Evolutionary conservation across 1,139 yeast species (phyloP).

Genomic region (Diutina neorugosa): DNA sequence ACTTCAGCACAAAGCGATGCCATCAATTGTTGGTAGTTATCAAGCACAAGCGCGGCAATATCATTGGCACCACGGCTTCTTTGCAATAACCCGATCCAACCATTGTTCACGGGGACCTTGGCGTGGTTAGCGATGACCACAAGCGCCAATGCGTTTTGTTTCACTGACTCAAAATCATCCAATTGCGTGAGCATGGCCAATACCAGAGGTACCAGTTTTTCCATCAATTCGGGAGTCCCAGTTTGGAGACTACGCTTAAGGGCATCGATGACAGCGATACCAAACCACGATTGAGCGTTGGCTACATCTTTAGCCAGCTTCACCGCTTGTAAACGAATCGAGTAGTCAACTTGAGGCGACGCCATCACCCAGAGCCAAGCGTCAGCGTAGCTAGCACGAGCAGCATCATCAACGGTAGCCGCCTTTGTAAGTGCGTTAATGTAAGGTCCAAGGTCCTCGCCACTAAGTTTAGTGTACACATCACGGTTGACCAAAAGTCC

Average conservation of each 20-base stretch:
- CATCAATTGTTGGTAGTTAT: conserved; percentile 22
- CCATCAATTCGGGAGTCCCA: neutral
- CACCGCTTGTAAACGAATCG: neutral
- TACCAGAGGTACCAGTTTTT: conserved; percentile 21
- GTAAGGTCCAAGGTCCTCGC: conserved; percentile 41
- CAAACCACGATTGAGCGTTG: neutral
- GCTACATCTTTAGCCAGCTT: neutral
- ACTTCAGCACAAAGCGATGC: conserved; percentile 13
- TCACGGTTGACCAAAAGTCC: conserved; percentile 33
- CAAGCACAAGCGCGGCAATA: conserved; percentile 22
- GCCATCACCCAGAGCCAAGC: neutral
- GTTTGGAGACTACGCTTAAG: neutral
- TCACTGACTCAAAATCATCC: conserved; percentile 14
- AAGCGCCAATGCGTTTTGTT: conserved; percentile 24
- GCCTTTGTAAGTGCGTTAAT: conserved; percentile 22
- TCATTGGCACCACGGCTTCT: conserved; percentile 38
- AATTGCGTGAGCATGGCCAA: conserved; percentile 33
- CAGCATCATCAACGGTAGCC: neutral
- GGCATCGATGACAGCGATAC: neutral
- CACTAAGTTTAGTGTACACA: conserved; percentile 37
- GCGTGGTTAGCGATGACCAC: conserved; percentile 47
- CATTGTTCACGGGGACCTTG: conserved; percentile 30
- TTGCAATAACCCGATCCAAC: conserved; percentile 76
- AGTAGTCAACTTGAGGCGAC: neutral
- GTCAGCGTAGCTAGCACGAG: neutral